These are phyloP conservation scores for Phytophthora tentaculata DNA, from an alignment of 352 stramenopile genomes.

Conservation along the genomic window DNA sequence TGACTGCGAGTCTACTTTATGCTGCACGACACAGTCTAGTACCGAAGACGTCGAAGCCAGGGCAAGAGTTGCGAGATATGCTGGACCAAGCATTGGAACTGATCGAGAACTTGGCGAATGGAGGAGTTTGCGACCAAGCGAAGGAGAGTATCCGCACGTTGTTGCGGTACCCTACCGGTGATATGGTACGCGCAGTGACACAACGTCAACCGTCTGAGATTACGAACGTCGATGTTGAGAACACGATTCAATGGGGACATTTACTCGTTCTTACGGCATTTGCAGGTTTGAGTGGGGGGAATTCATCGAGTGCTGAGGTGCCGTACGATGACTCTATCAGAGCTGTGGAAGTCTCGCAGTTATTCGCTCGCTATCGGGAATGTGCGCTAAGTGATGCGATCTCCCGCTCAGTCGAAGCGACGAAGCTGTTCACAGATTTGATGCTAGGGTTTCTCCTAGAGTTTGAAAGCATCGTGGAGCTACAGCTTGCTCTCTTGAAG, in stretches of 20 bases:
- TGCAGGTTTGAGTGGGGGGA: conserved; percentile 13
- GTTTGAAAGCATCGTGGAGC: conserved; percentile 31
- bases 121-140: conserved; percentile 11
- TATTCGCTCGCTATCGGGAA: conserved; percentile 49
- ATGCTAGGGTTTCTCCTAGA: conserved; percentile 41
- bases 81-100: conserved; percentile 44
- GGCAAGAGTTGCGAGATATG: conserved; percentile 36
- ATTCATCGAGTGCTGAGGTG: conserved; percentile 4
- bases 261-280: conserved; percentile 46
- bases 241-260: conserved; percentile 44
- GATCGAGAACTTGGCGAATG: conserved; percentile 33
- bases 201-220: conserved; percentile 36
- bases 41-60: conserved; percentile 23
- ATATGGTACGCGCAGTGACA: conserved; percentile 50
- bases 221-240: conserved; percentile 18
- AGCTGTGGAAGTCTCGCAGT: conserved; percentile 32
- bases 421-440: conserved; percentile 47
- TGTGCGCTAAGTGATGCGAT: conserved; percentile 33
- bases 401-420: conserved; percentile 14
- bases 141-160: conserved; percentile 29
- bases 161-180: conserved; percentile 45
- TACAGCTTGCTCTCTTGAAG: conserved; percentile 61
- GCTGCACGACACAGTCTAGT: conserved; percentile 10
- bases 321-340: conserved; percentile 20
- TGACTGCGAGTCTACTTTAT: conserved; percentile 43